These are phyloP conservation scores for Diplotaxis tenuifolia DNA, from an alignment of 345 rosid genomes.

Conservation along the genomic window DNA sequence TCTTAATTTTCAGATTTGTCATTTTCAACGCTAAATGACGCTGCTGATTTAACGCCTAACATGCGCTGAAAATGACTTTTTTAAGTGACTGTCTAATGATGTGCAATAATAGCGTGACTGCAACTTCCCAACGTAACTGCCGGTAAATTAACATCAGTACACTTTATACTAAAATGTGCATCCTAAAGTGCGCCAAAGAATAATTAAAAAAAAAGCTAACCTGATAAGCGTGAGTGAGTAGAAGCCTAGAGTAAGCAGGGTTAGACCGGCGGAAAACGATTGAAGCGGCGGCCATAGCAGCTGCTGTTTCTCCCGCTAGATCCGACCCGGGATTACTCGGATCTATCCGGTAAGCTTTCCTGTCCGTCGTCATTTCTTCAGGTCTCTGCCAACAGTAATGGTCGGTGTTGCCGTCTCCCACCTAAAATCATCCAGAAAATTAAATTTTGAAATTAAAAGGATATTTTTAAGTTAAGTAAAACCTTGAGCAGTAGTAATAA, in stretches of 20 bases:
- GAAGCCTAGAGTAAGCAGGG: conserved; percentile 69
- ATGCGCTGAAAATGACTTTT: conserved; percentile 33
- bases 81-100: conserved; percentile 22
- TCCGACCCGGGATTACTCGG: conserved; percentile 96
- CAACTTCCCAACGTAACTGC: conserved; percentile 42
- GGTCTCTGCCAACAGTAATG: conserved; percentile 99
- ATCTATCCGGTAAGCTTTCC: conserved; percentile 85
- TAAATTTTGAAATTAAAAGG: not conserved
- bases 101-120: conserved; percentile 24
- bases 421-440: conserved; percentile 43
- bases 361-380: conserved; percentile 97
- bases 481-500: not conserved
- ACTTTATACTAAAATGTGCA: conserved; percentile 19
- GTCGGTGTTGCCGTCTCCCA: conserved; percentile 96
- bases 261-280: conserved; percentile 76
- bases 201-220: not conserved
- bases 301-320: conserved; percentile 97
- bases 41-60: conserved; percentile 25
- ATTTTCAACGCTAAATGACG: conserved; percentile 13
- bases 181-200: not conserved
- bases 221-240: conserved; percentile 73
- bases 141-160: not conserved
- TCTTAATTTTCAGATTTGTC: conserved; percentile 9
- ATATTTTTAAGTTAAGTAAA: not conserved
- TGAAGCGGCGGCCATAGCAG: conserved; percentile 98